Base-by-base conservation (phyloP, 2,329 filamentous ascomycete genomes). In the Pyrenophora teres region DNA sequence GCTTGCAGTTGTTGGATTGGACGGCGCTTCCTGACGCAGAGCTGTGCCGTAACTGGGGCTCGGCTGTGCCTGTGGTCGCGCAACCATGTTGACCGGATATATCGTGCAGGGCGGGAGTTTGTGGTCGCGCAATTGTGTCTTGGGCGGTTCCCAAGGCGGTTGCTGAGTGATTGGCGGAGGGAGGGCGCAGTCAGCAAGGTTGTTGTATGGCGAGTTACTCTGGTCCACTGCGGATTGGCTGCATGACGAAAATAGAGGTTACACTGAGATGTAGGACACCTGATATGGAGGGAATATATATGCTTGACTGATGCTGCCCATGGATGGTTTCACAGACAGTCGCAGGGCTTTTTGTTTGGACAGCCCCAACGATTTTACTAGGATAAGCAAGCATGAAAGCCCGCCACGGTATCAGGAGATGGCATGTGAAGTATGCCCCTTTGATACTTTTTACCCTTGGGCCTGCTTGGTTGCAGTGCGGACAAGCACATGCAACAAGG, bases 11-110 rank as follows among this genome's bases (percentile, higher is more conserved):
- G 40, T 44, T 49, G 35, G 21, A 18, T 44, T 49, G 35, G 21
- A 18, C 30, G 30, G 50, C 40, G 50, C 45, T 49, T 53, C 41
- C 40, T 19, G 40, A 45, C 27, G 44, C 40, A 33, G n/a, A 32
- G 43, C 36, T 50, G 39, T 52, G 45, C 45, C 45, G 30, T 27
- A 30, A 10, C 16, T 31, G 35, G 40, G 45, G 40, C 46, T 50
- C 25, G 36, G 50, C 46, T 30, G 36, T 50, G 40, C 46, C 40
- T 19, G 32, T n/a, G n/a, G 3, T 37, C 44, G 33, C 27, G 39
- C 35, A 38, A 33, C 19, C 27, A 23, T 16, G 19, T 36, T 36
- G 9, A 38, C 9, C 46, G 37, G 1, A 37, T 7, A 12, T n/a
- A 12, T n/a, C 6, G 37, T 40, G 36, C 19, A 38, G 19, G 23